Conservation (phyloP, 83 land plant species). For the Diphasiastrum complanatum region DNA sequence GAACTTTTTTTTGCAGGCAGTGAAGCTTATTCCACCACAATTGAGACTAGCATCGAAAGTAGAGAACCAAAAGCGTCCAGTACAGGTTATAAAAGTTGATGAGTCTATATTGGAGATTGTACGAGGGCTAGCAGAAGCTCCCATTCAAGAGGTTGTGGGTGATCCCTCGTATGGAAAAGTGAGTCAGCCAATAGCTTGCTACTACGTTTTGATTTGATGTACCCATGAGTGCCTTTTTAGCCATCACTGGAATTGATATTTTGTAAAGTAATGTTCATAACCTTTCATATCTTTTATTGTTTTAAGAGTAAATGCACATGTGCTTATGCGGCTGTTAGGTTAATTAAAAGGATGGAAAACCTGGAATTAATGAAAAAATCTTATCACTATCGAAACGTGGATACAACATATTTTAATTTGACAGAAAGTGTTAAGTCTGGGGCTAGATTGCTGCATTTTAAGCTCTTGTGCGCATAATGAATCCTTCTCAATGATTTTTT, state of each 20-base stretch:
- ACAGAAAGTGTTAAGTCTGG: too few species aligned
- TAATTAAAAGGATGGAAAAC: not conserved
- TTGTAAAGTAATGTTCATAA: too few species aligned
- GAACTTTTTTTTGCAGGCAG: slow-evolving; percentile 42
- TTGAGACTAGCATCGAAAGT: slow-evolving; percentile 66
- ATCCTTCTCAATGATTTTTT: too few species aligned
- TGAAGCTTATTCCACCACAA: slow-evolving; percentile 80
- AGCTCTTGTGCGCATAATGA: too few species aligned
- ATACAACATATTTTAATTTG: too few species aligned
- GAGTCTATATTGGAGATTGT: slow-evolving; percentile 55
- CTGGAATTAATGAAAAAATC: too few species aligned
- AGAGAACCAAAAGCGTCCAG: slow-evolving; percentile 58
- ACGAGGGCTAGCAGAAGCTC: slow-evolving; percentile 35
- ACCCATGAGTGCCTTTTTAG: too few species aligned
- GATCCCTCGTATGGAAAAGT: slow-evolving; percentile 88
- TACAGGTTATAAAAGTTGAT: slow-evolving; percentile 50
- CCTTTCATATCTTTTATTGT: too few species aligned
- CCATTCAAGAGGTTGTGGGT: slow-evolving; percentile 66
- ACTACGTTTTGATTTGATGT: not conserved
- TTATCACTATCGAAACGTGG: too few species aligned
- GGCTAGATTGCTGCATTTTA: too few species aligned
- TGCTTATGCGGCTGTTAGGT: not conserved
- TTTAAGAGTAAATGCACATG: not conserved
- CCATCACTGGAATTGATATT: too few species aligned
- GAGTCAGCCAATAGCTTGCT: not conserved